Evolutionary conservation across 2,329 filamentous ascomycete genomes (phyloP), one percentile per base, ranked within the genome.

Genomic region (Plectosphaerella cucumerina): DNA sequence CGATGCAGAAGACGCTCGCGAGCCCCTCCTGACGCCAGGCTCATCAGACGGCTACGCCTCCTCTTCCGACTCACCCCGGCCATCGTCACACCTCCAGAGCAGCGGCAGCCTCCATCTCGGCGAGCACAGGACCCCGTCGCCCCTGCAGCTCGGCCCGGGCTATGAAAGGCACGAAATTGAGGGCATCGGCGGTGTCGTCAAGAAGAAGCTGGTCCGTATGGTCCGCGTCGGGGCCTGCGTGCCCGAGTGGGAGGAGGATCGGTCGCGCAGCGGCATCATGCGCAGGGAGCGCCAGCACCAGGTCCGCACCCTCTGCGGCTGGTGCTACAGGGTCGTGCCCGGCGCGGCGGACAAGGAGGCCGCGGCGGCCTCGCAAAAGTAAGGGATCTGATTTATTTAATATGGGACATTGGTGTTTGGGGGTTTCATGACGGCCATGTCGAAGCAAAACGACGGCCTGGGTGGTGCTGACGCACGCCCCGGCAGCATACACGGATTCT

Each of bases 81-180:
- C 39, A 11, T 42, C 17, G n/a, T 6, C 49, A 22, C 31, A 33
- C 18, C 17, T 37, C n/a, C 41, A 15, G 14, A 55, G 44, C 42
- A 21, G 35, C 48, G 54, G 53, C 47, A 46, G 53, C 50, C 39
- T 18, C 9, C n/a, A 33, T 20, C 20, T 26, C 6, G 42, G 21
- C 6, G 47, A 53, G 57, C 57, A 67, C 21, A 68, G 75, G 31
- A 78, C 75, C 22, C 73, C 76, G 14, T 75, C 72, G 17, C 60
- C 67, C 50, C 68, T 74, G 50, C 69, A 81, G 67, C 77, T 78
- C 58, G 73, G 86, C 52, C 77, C 89, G 0, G 91, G 91, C 3
- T 97, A 96, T 63, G 79, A 85, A 51, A 79, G 89, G 41, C 91
- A 96, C 63, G 92, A 97, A 69, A 89, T 97, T 53, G 90, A 96